phyloP scores from a whole-genome alignment of 495 filamentous ascomycete genomes.

The Penicillium desertorum region DNA sequence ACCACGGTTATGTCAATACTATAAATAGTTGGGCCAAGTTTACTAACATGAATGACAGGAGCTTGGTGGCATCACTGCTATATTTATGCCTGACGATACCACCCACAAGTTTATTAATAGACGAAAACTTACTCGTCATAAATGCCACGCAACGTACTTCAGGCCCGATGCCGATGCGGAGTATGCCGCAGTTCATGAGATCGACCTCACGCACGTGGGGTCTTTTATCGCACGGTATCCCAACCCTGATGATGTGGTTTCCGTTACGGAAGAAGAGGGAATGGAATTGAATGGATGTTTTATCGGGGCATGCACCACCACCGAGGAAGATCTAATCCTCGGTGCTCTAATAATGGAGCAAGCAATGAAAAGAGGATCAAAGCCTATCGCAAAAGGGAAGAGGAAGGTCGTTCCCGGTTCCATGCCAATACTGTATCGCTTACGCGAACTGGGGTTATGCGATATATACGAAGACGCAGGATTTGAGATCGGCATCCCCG shows the following conservation, averaged over 20 bases:
- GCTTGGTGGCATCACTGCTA: conserved; percentile 46
- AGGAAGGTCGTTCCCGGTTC: conserved; percentile 44
- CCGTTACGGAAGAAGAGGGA: conserved; percentile 30
- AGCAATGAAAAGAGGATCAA: conserved; percentile 33
- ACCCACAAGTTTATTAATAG: conserved; percentile 36
- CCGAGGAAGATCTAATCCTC: conserved; percentile 48
- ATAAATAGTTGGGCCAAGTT: neutral
- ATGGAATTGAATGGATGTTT: conserved; percentile 46
- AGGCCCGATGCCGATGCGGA: conserved; percentile 37
- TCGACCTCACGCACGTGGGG: conserved; percentile 40
- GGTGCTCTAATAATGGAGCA: conserved; percentile 40
- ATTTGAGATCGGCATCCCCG: conserved; percentile 43
- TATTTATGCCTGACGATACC: conserved; percentile 41
- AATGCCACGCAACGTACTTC: conserved; percentile 34
- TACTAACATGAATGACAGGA: conserved; percentile 28
- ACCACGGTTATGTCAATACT: conserved; percentile 30
- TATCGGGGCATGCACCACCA: conserved; percentile 52
- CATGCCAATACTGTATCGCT: conserved; percentile 34
- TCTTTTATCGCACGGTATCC: conserved; percentile 43
- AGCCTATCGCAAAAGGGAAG: conserved; percentile 32
- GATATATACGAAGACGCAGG: conserved; percentile 43
- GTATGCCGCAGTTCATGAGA: conserved; percentile 33
- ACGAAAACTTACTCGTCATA: conserved; percentile 33
- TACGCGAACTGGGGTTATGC: conserved; percentile 35
- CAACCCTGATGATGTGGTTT: conserved; percentile 47